These are phyloP conservation scores for Marasmius fiardii DNA, from an alignment of 1,284 basidiomycete species.

Conservation along the genomic window DNA sequence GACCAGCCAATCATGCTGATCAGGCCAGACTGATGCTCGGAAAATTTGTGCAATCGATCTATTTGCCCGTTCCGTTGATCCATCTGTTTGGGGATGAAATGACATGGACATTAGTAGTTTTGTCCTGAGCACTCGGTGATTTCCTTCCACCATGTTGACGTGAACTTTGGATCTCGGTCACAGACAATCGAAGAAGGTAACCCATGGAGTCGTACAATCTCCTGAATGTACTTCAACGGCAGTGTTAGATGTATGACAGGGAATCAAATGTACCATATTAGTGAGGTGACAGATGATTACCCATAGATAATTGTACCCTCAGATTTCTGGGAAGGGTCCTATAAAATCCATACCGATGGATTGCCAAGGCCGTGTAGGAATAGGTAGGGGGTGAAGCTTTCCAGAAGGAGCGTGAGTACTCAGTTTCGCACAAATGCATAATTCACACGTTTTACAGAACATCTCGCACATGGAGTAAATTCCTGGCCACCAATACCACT, in stretches of 20 bases:
- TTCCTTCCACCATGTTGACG: constrained; percentile 24
- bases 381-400: constrained; percentile 14
- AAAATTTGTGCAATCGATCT: constrained; percentile 25
- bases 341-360: constrained; percentile 31
- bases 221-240: constrained; percentile 13
- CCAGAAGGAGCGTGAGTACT: constrained; percentile 13
- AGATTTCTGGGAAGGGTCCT: constrained; percentile 22
- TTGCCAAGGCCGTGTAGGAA: constrained; percentile 12
- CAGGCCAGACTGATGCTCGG: constrained; percentile 19
- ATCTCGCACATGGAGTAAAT: constrained; percentile 16
- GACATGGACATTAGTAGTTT: constrained; percentile 6
- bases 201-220: constrained; percentile 24
- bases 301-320: constrained; percentile 12
- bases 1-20: constrained; percentile 32
- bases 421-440: constrained; percentile 16
- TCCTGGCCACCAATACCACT: too few species aligned
- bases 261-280: constrained; percentile 20
- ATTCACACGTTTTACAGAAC: constrained; percentile 19
- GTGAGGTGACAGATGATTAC: constrained; percentile 18
- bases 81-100: neutral
- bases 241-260: constrained; percentile 13
- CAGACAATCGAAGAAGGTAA: constrained; percentile 21
- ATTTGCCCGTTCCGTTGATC: constrained; percentile 22
- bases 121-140: constrained; percentile 23
- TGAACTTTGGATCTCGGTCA: constrained; percentile 25